phyloP scores from a whole-genome alignment of 2,329 filamentous ascomycete species.

The Microascus cirrosus region DNA sequence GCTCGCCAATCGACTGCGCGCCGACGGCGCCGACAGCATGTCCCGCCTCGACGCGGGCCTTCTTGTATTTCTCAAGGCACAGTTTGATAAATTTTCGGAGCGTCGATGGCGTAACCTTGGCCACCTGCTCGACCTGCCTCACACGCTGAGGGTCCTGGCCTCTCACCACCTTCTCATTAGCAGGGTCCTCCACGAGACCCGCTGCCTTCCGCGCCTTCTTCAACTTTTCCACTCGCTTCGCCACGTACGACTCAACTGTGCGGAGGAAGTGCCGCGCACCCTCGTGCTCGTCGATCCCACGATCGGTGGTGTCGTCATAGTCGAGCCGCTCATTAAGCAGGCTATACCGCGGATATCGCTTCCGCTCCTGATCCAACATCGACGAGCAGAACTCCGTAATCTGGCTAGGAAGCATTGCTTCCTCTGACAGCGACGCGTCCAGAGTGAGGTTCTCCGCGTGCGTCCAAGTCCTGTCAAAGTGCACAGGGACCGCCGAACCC shows the following conservation, averaged over 20 bases:
- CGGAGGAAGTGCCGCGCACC: constrained; percentile 73
- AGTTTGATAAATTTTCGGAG: constrained; percentile 66
- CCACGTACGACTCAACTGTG: constrained; percentile 64
- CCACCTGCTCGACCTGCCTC: constrained; percentile 55
- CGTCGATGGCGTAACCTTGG: constrained; percentile 70
- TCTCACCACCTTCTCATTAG: constrained; percentile 13
- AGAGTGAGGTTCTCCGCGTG: constrained; percentile 70
- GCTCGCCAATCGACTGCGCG: constrained; percentile 95
- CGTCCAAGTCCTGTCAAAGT: constrained; percentile 84
- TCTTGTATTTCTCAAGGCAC: constrained; percentile 83
- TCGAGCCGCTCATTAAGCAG: constrained; percentile 52
- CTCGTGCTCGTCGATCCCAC: constrained; percentile 66
- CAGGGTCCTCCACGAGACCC: constrained; percentile 27
- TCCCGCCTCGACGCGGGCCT: constrained; percentile 84
- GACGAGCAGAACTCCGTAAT: constrained; percentile 58
- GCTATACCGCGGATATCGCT: constrained; percentile 48
- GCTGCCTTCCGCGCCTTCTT: constrained; percentile 37
- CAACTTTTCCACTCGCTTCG: constrained; percentile 49
- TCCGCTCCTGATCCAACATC: constrained; percentile 57
- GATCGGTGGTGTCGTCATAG: constrained; percentile 60
- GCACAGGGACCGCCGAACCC: constrained; percentile 79
- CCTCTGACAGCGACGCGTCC: constrained; percentile 55
- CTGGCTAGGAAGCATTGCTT: constrained; percentile 61
- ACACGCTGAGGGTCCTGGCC: constrained; percentile 16
- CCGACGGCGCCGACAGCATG: constrained; percentile 94